Base-by-base conservation (phyloP, 78 protist genomes). In the Guillardia theta region DNA sequence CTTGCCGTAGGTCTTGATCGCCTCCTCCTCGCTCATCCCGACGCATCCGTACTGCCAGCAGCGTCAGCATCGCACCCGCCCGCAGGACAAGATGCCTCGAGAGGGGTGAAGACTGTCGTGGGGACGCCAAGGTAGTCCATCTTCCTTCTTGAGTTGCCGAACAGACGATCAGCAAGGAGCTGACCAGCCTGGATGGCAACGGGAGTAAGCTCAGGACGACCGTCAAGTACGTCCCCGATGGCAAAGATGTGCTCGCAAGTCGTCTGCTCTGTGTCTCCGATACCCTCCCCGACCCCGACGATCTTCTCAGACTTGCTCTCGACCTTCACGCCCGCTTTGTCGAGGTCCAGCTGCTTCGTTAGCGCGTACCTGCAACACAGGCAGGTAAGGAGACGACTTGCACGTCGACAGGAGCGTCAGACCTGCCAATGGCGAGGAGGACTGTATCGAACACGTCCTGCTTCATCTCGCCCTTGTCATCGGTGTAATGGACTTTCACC, bases 81-180 rank as follows among this genome's bases (percentile, higher is more conserved):
- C 6, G 2, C 39, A 6, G 70, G 70, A 6, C 70, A 30, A 30
- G 70, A 6, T 58, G 70, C 27, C 95, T 98, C 99, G 30, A 97
- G 47, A 33, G 99, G 99, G 30, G 99, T 98, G 95, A 98, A 98
- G 27, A 98, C 99, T 0, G 99, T 77, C 24, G 99, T 98, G 19
- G 99, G 98, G n/a, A 98, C 98, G 19, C 0, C 0, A 19, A 10
- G 0, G 53, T 78, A 92, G 92, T 95, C 96, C 97, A 97, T 97
- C 50, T 5, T 44, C 83, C 0, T 24, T 4, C 47, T 12, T 22
- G 22, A 4, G n/a, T 95, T 94, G 70, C 45, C 97, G 92, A 36
- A 98, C 76, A 98, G 92, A 12, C 99, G 83, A 22, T 22, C 43
- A 18, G 90, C 90, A 10, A 44, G 48, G 37, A 44, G 3, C 15